These are phyloP conservation scores for Colletotrichum neosansevieriae DNA, from an alignment of 2,329 filamentous ascomycete species.

Conservation along the genomic window DNA sequence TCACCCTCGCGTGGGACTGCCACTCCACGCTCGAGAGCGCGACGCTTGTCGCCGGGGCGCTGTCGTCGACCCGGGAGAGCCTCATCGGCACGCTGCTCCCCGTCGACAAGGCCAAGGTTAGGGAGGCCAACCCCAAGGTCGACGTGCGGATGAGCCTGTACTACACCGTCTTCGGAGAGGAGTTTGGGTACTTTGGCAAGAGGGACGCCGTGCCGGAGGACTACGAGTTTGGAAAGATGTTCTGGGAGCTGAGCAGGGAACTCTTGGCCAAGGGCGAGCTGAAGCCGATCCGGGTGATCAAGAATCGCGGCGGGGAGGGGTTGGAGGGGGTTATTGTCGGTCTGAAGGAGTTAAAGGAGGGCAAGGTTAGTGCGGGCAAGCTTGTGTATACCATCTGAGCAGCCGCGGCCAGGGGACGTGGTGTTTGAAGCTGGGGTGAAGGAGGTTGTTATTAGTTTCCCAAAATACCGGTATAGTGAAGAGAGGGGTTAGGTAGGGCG, in stretches of 20 bases:
- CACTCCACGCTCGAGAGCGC: slow-evolving; percentile 28
- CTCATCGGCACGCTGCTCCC: slow-evolving; percentile 55
- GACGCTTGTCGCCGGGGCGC: slow-evolving; percentile 43
- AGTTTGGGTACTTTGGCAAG: slow-evolving; percentile 43
- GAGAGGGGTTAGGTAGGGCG: too few relatives aligned
- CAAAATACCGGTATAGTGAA: too few relatives aligned
- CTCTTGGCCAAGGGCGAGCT: slow-evolving; percentile 52
- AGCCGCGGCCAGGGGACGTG: neutral
- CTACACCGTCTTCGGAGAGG: slow-evolving; percentile 53
- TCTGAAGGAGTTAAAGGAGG: slow-evolving; percentile 49
- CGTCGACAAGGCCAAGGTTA: slow-evolving; percentile 52
- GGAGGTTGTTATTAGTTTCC: neutral
- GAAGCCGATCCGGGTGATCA: slow-evolving; percentile 47
- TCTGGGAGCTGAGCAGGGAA: slow-evolving; percentile 48
- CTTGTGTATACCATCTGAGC: slow-evolving; percentile 53
- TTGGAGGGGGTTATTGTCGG: slow-evolving; percentile 51
- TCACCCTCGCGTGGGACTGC: slow-evolving; percentile 47
- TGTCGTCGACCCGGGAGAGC: slow-evolving; percentile 43
- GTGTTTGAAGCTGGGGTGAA: neutral
- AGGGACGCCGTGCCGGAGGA: slow-evolving; percentile 43
- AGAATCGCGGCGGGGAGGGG: slow-evolving; percentile 47
- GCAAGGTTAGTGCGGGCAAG: slow-evolving; percentile 55
- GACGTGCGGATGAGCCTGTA: slow-evolving; percentile 48
- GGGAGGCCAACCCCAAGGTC: slow-evolving; percentile 55
- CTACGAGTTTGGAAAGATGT: slow-evolving; percentile 49